A percentile compares a stretch with the other conserved stretches of the same genome.
These are phyloP conservation scores for Oemleria cerasiformis DNA, from an alignment of 306 rosid genomes.

Conservation along the genomic window DNA sequence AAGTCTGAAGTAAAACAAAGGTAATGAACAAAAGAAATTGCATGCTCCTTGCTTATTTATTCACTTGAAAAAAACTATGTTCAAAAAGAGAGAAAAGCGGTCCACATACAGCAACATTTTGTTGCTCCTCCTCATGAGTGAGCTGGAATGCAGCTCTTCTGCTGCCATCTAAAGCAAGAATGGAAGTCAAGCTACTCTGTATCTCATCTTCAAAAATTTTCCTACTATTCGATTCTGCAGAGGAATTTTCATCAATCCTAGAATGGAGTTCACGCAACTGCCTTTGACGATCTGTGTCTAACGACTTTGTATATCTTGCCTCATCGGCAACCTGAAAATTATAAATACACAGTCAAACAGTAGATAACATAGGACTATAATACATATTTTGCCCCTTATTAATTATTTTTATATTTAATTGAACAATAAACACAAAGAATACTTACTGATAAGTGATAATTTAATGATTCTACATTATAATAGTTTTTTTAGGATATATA, in stretches of 20 bases:
- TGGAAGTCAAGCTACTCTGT: constrained; percentile 53
- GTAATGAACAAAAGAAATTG: constrained; percentile 17
- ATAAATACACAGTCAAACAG: constrained; percentile 18
- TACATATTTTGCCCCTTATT: not conserved
- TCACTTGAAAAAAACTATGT: not conserved
- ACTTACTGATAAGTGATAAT: not conserved
- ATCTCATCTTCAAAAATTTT: constrained; percentile 80
- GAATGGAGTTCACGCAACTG: constrained; percentile 69
- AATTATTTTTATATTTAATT: not conserved
- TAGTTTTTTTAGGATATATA: not conserved
- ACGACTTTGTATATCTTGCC: constrained; percentile 61
- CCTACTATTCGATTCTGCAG: constrained; percentile 56
- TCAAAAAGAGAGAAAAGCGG: constrained; percentile 20
- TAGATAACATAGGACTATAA: constrained; percentile 12
- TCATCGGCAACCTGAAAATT: constrained; percentile 77
- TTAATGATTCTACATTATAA: not conserved
- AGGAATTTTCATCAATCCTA: constrained; percentile 64
- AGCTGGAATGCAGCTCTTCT: constrained; percentile 89
- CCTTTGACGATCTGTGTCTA: constrained; percentile 62
- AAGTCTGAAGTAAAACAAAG: constrained; percentile 4
- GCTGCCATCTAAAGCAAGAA: constrained; percentile 72
- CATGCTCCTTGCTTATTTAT: not conserved
- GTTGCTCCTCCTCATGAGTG: constrained; percentile 80
- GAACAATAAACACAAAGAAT: not conserved
- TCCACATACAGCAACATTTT: constrained; percentile 76